phyloP scores from a whole-genome alignment of 2,329 filamentous ascomycete species.

The Mollisia scopiformis region DNA sequence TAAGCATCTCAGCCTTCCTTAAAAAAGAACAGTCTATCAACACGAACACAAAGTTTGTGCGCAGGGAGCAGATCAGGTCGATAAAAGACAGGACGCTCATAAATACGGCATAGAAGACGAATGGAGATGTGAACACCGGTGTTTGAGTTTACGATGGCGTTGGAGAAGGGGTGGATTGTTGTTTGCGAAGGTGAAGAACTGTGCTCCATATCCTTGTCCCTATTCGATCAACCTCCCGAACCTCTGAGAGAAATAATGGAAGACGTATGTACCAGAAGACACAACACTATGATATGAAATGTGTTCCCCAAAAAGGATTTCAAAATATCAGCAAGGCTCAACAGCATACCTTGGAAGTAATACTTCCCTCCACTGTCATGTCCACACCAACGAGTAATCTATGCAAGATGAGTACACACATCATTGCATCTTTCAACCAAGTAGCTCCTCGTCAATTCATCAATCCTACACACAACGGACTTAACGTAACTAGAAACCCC shows the following conservation, averaged over 20 bases:
- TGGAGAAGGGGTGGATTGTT: conserved; percentile 57
- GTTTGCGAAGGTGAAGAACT: conserved; percentile 60
- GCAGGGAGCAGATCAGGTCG: conserved; percentile 65
- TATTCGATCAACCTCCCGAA: not conserved
- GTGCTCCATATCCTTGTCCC: conserved; percentile 42
- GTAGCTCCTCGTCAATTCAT: conserved; percentile 59
- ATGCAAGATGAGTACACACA: conserved; percentile 44
- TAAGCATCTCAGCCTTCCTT: too few relatives aligned
- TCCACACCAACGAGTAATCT: conserved; percentile 16
- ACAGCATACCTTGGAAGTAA: conserved; percentile 57
- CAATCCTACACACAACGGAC: conserved; percentile 51
- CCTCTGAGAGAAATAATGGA: not conserved
- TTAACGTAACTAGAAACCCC: conserved; percentile 54
- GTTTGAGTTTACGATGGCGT: conserved; percentile 44
- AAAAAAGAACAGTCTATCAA: too few relatives aligned
- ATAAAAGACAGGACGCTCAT: conserved; percentile 32
- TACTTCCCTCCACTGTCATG: conserved; percentile 48
- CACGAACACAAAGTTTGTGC: conserved; percentile 73
- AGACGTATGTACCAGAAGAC: not conserved
- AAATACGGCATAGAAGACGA: conserved; percentile 42
- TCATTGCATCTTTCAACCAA: conserved; percentile 50
- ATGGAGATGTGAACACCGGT: conserved; percentile 33
- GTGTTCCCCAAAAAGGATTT: conserved; percentile 63
- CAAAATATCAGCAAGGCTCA: conserved; percentile 54
- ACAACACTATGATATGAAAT: conserved; percentile 60